Percentiles rank a stretch among this genome's conserved stretches.
These are phyloP conservation scores for Agroathelia rolfsii DNA, from an alignment of 1,284 basidiomycete genomes.

Conservation along the genomic window DNA sequence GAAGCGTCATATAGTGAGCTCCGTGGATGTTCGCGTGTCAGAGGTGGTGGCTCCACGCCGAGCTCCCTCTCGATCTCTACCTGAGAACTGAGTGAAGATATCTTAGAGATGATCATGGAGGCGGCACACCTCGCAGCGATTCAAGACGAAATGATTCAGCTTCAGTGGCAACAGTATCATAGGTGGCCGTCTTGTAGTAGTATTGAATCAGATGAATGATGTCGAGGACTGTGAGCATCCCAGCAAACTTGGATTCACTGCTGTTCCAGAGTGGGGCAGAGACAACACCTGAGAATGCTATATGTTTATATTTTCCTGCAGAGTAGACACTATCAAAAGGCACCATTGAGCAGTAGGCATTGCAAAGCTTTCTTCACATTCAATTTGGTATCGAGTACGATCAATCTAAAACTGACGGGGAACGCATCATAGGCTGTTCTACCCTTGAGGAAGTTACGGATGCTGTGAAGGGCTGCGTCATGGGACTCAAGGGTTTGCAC, in stretches of 20 bases:
- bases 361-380: constrained; percentile 90
- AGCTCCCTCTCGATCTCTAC: constrained; percentile 91
- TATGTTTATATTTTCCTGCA: background rate
- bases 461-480: constrained; percentile 65
- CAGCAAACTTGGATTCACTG: constrained; percentile 80
- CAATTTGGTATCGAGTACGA: constrained; percentile 91
- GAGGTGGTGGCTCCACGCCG: constrained; percentile 86
- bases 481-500: constrained; percentile 51
- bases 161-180: constrained; percentile 82
- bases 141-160: constrained; percentile 94
- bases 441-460: constrained; percentile 77
- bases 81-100: constrained; percentile 13
- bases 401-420: constrained; percentile 91
- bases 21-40: constrained; percentile 83
- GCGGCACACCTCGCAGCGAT: constrained; percentile 62
- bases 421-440: constrained; percentile 92
- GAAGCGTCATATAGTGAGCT: constrained; percentile 88
- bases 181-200: constrained; percentile 83
- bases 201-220: constrained; percentile 96
- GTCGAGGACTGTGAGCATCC: constrained; percentile 94
- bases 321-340: constrained; percentile 10
- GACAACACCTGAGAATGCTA: constrained; percentile 66
- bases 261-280: constrained; percentile 99
- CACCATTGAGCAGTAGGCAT: constrained; percentile 83
- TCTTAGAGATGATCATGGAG: constrained; percentile 10